These are phyloP conservation scores for Setaria italica DNA, from an alignment of 202 grass and related monocot genomes.

Conservation along the genomic window DNA sequence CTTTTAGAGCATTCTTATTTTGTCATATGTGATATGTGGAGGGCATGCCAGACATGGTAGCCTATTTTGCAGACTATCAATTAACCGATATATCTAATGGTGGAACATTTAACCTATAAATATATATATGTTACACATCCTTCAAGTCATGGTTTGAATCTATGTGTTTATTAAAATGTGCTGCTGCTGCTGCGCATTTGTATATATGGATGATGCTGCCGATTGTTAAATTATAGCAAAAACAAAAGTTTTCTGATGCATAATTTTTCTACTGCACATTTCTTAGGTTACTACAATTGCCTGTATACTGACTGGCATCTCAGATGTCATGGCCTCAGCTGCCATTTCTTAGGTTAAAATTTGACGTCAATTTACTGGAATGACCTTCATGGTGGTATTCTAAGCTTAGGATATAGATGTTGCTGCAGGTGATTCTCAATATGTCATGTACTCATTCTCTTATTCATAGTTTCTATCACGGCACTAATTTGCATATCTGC, in stretches of 20 bases:
- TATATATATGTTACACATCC: background rate
- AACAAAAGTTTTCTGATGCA: background rate
- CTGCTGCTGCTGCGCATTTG: background rate
- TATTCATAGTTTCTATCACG: background rate
- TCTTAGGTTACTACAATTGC: background rate
- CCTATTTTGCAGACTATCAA: conserved; percentile 44
- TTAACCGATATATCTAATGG: conserved; percentile 27
- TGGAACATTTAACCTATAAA: conserved; percentile 5
- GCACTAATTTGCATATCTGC: background rate
- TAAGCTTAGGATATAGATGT: no score
- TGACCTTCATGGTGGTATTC: no score
- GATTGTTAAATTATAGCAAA: background rate
- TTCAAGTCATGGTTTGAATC: background rate
- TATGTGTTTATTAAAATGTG: background rate
- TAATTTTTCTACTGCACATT: background rate
- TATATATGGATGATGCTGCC: background rate
- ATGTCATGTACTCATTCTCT: background rate
- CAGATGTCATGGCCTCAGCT: background rate
- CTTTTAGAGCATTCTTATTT: conserved; percentile 15
- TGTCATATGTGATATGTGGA: background rate
- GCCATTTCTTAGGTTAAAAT: background rate
- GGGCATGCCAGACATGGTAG: conserved; percentile 25
- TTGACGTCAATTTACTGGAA: background rate
- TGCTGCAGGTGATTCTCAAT: background rate
- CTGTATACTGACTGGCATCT: background rate